A percentile compares a stretch with the other conserved stretches of the same genome.
Evolutionary conservation across 2,329 filamentous ascomycete species (phyloP).

Genomic region (Didymella sp.): DNA sequence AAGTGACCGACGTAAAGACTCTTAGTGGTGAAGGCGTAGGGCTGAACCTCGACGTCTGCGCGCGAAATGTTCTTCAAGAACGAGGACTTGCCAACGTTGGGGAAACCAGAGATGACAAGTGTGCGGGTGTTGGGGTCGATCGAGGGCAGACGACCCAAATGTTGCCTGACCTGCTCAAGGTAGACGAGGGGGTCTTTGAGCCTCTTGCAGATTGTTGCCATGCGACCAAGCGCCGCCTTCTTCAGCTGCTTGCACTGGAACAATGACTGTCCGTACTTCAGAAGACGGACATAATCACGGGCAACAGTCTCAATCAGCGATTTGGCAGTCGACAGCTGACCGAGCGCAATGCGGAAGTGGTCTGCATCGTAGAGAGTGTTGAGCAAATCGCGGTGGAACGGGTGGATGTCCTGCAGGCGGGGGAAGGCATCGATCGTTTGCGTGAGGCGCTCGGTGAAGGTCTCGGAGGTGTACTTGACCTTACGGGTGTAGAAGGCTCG

Average conservation of each 20-base stretch:
- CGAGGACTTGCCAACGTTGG: slow-evolving; percentile 90
- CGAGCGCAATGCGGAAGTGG: slow-evolving; percentile 88
- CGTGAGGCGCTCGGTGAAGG: slow-evolving; percentile 91
- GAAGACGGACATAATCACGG: slow-evolving; percentile 91
- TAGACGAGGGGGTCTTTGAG: slow-evolving; percentile 95
- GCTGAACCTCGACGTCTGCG: slow-evolving; percentile 95
- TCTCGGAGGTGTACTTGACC: slow-evolving; percentile 93
- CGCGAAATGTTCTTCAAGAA: slow-evolving; percentile 92
- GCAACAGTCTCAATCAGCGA: slow-evolving; percentile 95
- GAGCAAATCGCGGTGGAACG: slow-evolving; percentile 87
- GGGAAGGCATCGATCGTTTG: slow-evolving; percentile 90
- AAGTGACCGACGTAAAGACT: slow-evolving; percentile 97
- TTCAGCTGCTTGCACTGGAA: slow-evolving; percentile 99
- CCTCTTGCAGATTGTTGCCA: slow-evolving; percentile 95
- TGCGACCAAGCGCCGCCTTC: slow-evolving; percentile 91
- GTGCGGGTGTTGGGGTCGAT: slow-evolving; percentile 98
- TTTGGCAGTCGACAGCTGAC: slow-evolving; percentile 94
- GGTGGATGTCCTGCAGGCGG: slow-evolving; percentile 90
- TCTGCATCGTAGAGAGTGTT: slow-evolving; percentile 81
- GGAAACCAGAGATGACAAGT: slow-evolving; percentile 94
- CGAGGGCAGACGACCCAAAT: slow-evolving; percentile 94
- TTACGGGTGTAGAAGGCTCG: slow-evolving; percentile 96
- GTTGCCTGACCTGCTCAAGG: slow-evolving; percentile 94
- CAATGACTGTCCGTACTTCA: slow-evolving; percentile 88
- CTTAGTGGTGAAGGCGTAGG: slow-evolving; percentile 98